A percentile compares a stretch with the other conserved stretches of the same genome.
Conservation (phyloP, 2,329 filamentous ascomycete genomes). For the Neocatenulostroma microsporum region DNA sequence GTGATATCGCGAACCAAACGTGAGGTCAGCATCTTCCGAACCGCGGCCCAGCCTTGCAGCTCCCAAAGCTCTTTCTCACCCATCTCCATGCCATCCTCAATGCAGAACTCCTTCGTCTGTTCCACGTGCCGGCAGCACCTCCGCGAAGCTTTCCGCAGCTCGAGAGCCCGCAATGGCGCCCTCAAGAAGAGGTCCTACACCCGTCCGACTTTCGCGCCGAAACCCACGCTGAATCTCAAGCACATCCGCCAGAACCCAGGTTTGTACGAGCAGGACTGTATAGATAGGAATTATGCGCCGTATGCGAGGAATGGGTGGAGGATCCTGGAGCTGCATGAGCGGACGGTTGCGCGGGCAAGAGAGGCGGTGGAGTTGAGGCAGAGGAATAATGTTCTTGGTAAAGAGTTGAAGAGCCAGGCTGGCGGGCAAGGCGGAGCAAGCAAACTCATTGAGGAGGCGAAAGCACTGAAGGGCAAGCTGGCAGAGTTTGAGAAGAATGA, state of each 20-base stretch:
- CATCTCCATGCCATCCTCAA: too few relatives aligned
- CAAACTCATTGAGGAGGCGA: slow-evolving; percentile 54
- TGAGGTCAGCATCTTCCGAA: too few relatives aligned
- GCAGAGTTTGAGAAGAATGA: slow-evolving; percentile 55
- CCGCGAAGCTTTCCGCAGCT: not conserved
- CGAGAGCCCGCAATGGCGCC: slow-evolving; percentile 1
- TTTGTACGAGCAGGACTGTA: slow-evolving; percentile 73
- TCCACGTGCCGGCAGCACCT: slow-evolving; percentile 5
- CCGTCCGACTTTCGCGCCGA: slow-evolving; percentile 66
- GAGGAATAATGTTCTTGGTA: slow-evolving; percentile 57
- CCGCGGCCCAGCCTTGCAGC: too few relatives aligned
- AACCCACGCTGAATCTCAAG: slow-evolving; percentile 72
- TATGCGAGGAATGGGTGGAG: slow-evolving; percentile 46
- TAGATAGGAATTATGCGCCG: slow-evolving; percentile 70
- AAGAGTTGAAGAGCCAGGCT: slow-evolving; percentile 37
- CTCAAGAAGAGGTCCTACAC: slow-evolving; percentile 27
- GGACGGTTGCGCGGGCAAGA: slow-evolving; percentile 45
- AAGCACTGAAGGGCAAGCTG: slow-evolving; percentile 56
- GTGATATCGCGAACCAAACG: too few relatives aligned
- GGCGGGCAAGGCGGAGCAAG: slow-evolving; percentile 30
- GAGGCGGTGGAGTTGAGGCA: slow-evolving; percentile 56
- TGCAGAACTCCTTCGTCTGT: slow-evolving; percentile 10
- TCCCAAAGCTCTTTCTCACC: too few relatives aligned
- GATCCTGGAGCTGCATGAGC: slow-evolving; percentile 45
- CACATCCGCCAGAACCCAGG: slow-evolving; percentile 81